Evolutionary conservation across 768 basidiomycete species (phyloP).

Genomic region (Rhodotorula kratochvilovae): DNA sequence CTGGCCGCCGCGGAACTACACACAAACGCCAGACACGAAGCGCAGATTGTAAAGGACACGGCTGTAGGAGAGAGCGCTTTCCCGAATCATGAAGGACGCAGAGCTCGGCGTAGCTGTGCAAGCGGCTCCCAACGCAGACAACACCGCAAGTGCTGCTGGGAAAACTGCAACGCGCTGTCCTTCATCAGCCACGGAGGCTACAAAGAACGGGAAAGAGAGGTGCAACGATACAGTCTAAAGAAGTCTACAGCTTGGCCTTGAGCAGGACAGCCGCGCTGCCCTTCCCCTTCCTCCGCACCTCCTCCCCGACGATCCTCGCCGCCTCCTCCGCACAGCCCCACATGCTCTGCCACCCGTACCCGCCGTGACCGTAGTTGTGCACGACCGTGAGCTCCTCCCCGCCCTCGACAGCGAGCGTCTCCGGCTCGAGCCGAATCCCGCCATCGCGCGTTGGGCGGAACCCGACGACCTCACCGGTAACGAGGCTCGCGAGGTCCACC

Average conservation of each 20-base stretch:
- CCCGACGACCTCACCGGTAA: constrained; percentile 28
- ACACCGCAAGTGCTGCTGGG: too few relatives aligned
- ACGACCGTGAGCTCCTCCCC: constrained; percentile 29
- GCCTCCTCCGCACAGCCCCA: constrained; percentile 44
- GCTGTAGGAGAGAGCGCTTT: too few relatives aligned
- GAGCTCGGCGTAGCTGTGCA: too few relatives aligned
- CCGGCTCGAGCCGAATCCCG: constrained; percentile 43
- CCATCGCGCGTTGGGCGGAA: constrained; percentile 45
- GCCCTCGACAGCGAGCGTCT: neutral
- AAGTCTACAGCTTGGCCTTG: constrained; percentile 1
- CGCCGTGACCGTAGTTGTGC: constrained; percentile 49
- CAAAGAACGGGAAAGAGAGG: too few relatives aligned
- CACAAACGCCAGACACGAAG: too few relatives aligned
- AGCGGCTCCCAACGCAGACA: too few relatives aligned
- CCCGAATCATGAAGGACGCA: too few relatives aligned
- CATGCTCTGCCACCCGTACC: constrained; percentile 48
- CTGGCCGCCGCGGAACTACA: too few relatives aligned
- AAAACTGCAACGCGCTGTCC: too few relatives aligned
- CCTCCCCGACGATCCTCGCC: constrained; percentile 16
- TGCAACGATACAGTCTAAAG: neutral
- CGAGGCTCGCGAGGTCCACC: neutral
- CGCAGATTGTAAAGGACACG: too few relatives aligned
- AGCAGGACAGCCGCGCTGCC: too few relatives aligned
- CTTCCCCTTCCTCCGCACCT: neutral
- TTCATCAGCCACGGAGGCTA: too few relatives aligned